Base-by-base conservation (phyloP, 495 filamentous ascomycete species). In the Jackrogersella minutella region DNA sequence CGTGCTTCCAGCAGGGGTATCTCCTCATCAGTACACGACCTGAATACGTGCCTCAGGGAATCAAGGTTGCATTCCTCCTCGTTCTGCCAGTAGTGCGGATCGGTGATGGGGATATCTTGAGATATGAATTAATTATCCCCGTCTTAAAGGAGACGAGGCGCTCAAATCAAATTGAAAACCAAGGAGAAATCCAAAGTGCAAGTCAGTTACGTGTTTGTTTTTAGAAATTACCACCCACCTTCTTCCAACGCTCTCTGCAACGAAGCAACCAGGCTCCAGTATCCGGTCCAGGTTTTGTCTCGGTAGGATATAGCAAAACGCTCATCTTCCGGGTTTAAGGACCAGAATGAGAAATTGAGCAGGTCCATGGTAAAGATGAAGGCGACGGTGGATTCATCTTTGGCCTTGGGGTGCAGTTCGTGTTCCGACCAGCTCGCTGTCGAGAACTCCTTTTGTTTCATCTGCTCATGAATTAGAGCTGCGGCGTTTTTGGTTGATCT, bases 311-410 rank as follows among this genome's bases (percentile, higher is more conserved):
- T 81, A 7, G 88, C 81, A 76, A 96, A 98, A 28, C 91, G 80
- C 64, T 90, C 82, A 9, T 85, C 80, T 30, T 86, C 82, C 2
- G 74, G 55, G 51, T 80, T 79, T 30, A 89, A 88, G 21, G 91
- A 94, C 93, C 94, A 99, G 76, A 99, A 99, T 26, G 87, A 93
- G 70, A 98, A 99, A 74, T 99, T 99, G 56, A 99, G 80, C 11
- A 99, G 74, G 73, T 99, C 95, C 92, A 98, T 96, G 11, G 90
- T 90, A 74, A 99, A 97, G 47, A 99, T 93, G 71, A 98, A 97
- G 63, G 92, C 87, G 9, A 97, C 86, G 0, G 91, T 91, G 34
- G 77, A 85, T 69, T 91, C 88, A 70, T 95, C 86, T 59, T 90
- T 91, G 9, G 84, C 62, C 66, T 93, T 87, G 9, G 95, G 95